Conservation (phyloP, 2,329 filamentous ascomycete genomes). For the Sphaerostilbella broomeana region DNA sequence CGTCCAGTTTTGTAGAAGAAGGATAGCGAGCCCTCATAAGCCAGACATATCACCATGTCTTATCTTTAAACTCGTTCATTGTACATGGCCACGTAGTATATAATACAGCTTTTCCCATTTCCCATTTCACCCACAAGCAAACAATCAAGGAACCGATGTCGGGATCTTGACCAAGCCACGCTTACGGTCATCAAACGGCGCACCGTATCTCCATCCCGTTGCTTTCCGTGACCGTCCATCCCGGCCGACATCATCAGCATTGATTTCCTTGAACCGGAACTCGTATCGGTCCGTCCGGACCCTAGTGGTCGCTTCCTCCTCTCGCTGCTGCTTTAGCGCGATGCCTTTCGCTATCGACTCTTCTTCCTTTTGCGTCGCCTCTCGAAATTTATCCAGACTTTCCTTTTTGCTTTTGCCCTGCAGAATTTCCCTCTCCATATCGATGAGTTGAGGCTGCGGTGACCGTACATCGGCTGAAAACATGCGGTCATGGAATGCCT, state of each 20-base stretch:
- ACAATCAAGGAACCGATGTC: conserved; percentile 46
- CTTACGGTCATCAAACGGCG: conserved; percentile 55
- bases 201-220: conserved; percentile 58
- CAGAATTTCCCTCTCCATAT: conserved; percentile 44
- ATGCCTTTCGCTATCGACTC: conserved; percentile 31
- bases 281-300: conserved; percentile 50
- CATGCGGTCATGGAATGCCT: conserved; percentile 54
- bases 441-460: conserved; percentile 55
- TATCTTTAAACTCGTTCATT: no score
- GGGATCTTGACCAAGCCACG: conserved; percentile 63
- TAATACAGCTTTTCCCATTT: not conserved
- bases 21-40: no score
- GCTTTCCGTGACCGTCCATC: conserved; percentile 45
- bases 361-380: conserved; percentile 38
- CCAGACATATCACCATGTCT: no score
- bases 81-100: not conserved
- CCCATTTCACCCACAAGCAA: no score
- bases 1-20: no score
- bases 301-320: conserved; percentile 36
- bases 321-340: conserved; percentile 26
- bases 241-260: conserved; percentile 49
- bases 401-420: conserved; percentile 31
- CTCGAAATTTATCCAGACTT: conserved; percentile 34
- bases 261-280: conserved; percentile 56
- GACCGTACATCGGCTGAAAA: conserved; percentile 55